Conservation (phyloP, 2,329 filamentous ascomycete genomes). For the Leptographium wingfieldii region DNA sequence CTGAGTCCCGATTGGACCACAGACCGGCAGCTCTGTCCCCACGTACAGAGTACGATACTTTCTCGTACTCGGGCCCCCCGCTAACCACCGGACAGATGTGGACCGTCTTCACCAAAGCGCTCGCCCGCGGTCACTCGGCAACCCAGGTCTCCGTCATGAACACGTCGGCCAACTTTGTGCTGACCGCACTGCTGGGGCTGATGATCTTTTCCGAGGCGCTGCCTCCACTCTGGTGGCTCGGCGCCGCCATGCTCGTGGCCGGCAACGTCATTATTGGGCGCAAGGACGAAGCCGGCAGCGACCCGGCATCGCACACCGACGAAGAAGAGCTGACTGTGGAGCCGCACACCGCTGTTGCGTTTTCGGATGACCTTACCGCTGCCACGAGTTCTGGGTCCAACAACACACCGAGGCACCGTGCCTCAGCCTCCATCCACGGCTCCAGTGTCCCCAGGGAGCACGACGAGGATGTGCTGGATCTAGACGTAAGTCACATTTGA, state of each 20-base stretch:
- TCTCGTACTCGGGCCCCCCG: neutral
- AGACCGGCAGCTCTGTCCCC: too few relatives aligned
- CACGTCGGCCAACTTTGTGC: slow-evolving; percentile 68
- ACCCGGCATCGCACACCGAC: neutral
- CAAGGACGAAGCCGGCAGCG: slow-evolving; percentile 34
- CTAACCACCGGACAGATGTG: slow-evolving; percentile 46
- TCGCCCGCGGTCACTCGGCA: slow-evolving; percentile 61
- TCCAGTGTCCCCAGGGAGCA: neutral
- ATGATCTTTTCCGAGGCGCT: slow-evolving; percentile 60
- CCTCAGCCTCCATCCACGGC: neutral
- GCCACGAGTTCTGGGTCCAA: neutral
- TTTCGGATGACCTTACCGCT: neutral
- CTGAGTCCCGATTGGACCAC: too few relatives aligned
- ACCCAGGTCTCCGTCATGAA: slow-evolving; percentile 74
- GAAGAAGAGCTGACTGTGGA: neutral
- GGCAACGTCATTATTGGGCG: slow-evolving; percentile 69
- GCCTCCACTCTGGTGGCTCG: slow-evolving; percentile 64
- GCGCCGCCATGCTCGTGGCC: slow-evolving; percentile 57
- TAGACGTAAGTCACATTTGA: neutral
- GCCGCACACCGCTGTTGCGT: neutral
- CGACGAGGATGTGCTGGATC: neutral
- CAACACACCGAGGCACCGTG: neutral
- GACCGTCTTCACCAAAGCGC: slow-evolving; percentile 67
- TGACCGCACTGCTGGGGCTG: slow-evolving; percentile 60
- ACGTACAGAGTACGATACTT: too few relatives aligned